Conservation (phyloP, 495 filamentous ascomycete species). For the Penicillium verhagenii region DNA sequence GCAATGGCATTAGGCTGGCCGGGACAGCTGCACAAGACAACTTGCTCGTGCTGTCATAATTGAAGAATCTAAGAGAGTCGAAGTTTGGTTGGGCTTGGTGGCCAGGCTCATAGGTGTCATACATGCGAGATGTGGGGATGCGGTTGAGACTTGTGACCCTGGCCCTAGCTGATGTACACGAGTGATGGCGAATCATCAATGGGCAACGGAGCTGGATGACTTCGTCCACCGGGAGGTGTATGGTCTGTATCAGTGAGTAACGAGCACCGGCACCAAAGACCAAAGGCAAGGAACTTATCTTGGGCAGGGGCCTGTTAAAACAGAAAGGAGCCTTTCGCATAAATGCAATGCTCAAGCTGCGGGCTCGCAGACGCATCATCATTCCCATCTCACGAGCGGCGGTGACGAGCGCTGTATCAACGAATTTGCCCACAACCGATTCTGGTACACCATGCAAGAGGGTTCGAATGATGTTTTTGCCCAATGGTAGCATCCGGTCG, state of each 20-base stretch:
- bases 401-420: neutral
- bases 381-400: neutral
- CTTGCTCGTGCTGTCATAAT: neutral
- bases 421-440: neutral
- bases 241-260: neutral
- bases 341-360: neutral
- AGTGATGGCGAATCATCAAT: neutral
- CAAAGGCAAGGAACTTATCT: neutral
- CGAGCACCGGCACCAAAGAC: neutral
- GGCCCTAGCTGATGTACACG: neutral
- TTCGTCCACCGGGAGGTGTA: neutral
- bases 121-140: neutral
- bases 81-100: neutral
- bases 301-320: neutral
- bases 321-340: neutral
- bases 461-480: neutral
- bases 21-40: neutral
- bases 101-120: neutral
- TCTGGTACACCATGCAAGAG: neutral
- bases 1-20: neutral
- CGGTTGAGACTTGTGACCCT: neutral
- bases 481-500: neutral
- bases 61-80: neutral
- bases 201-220: neutral
- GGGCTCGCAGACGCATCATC: neutral